Percentiles rank a stretch among this genome's conserved stretches.
phyloP scores from a whole-genome alignment of 2,329 filamentous ascomycete genomes.

The Diaporthe destruens region DNA sequence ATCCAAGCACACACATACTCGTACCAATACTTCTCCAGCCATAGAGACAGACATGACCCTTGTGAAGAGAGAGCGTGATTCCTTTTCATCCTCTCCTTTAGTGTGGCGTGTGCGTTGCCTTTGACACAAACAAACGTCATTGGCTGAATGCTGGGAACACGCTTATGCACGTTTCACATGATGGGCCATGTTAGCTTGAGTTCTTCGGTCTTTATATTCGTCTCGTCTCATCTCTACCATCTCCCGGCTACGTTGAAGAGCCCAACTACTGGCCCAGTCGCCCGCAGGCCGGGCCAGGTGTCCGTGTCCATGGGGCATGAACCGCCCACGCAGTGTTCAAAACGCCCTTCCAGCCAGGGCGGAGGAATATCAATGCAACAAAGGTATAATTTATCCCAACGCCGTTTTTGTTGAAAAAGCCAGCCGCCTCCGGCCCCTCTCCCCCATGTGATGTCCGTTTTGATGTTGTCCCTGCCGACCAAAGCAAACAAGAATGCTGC shows the following conservation, averaged over 20 bases:
- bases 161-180: background rate
- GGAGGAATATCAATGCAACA: conserved; percentile 42
- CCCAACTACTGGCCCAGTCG: conserved; percentile 29
- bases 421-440: conserved; percentile 37
- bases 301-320: background rate
- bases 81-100: no score
- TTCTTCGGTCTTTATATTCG: conserved; percentile 18
- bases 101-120: no score
- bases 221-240: conserved; percentile 29
- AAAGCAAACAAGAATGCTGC: conserved; percentile 27
- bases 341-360: conserved; percentile 37
- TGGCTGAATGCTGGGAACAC: background rate
- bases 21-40: no score
- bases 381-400: conserved; percentile 42
- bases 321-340: conserved; percentile 18
- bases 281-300: conserved; percentile 1
- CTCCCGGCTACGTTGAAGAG: conserved; percentile 42
- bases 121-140: background rate
- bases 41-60: background rate
- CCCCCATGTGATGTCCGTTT: conserved; percentile 14
- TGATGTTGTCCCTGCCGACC: conserved; percentile 26
- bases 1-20: no score
- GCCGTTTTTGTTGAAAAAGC: conserved; percentile 45
- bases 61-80: background rate
- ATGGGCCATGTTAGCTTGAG: background rate